Percentiles rank a stretch among this genome's conserved stretches.
phyloP scores from a whole-genome alignment of 768 basidiomycete genomes.

The Gloeostereum incarnatum region DNA sequence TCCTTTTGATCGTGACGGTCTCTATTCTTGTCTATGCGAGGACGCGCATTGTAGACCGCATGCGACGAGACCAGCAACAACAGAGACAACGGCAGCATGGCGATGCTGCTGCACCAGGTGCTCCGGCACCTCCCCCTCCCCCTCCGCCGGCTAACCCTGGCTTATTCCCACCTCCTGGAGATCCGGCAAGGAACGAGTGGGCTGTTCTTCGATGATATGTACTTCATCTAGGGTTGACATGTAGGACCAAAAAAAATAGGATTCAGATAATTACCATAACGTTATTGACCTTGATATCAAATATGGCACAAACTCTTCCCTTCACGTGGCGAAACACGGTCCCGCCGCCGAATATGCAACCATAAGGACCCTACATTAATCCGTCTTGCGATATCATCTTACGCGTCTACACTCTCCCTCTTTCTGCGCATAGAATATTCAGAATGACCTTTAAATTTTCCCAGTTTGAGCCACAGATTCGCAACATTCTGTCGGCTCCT shows the following conservation, averaged over 20 bases:
- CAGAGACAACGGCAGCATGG: constrained; percentile 30
- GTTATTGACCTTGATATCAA: too few species aligned
- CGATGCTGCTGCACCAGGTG: constrained; percentile 7
- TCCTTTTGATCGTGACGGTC: constrained; percentile 63
- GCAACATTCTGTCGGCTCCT: constrained; percentile 64
- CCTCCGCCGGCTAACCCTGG: constrained; percentile 36
- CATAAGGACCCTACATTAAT: too few species aligned
- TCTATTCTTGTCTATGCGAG: constrained; percentile 73
- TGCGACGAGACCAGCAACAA: constrained; percentile 56
- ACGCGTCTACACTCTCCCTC: too few species aligned
- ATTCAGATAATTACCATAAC: too few species aligned
- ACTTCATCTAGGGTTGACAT: too few species aligned
- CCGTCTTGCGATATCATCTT: too few species aligned
- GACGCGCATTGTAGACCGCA: constrained; percentile 66
- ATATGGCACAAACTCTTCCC: too few species aligned
- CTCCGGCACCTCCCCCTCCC: constrained; percentile 13
- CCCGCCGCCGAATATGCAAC: too few species aligned
- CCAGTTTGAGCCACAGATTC: constrained; percentile 53
- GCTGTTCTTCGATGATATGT: constrained; percentile 40
- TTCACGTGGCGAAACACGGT: too few species aligned
- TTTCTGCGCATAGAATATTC: background rate
- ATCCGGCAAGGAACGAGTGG: constrained; percentile 61
- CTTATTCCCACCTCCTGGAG: constrained; percentile 52
- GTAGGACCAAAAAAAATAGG: too few species aligned
- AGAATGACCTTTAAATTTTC: background rate